Conservation (phyloP, 108 stramenopile genomes). For the Pseudonitzschia pungens region DNA sequence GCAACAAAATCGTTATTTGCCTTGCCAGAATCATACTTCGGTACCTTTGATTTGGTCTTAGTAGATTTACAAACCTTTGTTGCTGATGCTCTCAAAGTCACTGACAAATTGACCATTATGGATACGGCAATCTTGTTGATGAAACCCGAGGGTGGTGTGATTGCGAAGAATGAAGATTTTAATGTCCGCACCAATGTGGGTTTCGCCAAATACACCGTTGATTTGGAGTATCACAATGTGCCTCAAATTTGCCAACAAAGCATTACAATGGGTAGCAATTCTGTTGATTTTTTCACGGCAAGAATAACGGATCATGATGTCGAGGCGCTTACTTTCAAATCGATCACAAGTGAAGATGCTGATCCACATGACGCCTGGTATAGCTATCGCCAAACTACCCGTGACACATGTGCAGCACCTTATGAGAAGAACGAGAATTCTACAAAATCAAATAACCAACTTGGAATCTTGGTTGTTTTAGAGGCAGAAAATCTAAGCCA, state of each 20-base stretch:
- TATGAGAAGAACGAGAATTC: neutral
- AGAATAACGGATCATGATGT: constrained; percentile 9
- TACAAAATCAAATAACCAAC: neutral
- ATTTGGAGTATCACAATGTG: constrained; percentile 24
- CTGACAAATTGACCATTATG: constrained; percentile 53
- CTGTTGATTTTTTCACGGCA: constrained; percentile 29
- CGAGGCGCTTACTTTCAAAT: constrained; percentile 8
- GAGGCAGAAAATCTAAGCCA: constrained; percentile 61
- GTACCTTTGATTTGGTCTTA: constrained; percentile 65
- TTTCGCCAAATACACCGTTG: constrained; percentile 28
- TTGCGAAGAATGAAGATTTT: constrained; percentile 56
- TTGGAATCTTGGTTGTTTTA: constrained; percentile 44
- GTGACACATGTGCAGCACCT: constrained; percentile 1
- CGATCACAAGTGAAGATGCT: neutral
- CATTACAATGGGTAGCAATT: constrained; percentile 34
- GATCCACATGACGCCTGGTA: constrained; percentile 16
- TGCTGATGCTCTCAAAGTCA: constrained; percentile 48
- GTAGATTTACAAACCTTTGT: constrained; percentile 63
- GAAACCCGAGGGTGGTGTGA: constrained; percentile 47
- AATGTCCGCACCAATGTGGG: constrained; percentile 11
- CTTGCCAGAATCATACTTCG: constrained; percentile 52
- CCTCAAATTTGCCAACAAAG: constrained; percentile 35
- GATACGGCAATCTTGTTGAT: constrained; percentile 46
- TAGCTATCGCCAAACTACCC: constrained; percentile 14
- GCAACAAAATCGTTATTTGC: constrained; percentile 52